A percentile compares a stretch with the other conserved stretches of the same genome.
phyloP scores from a whole-genome alignment of 164 flowering plant genomes.

The Amborella trichopoda region DNA sequence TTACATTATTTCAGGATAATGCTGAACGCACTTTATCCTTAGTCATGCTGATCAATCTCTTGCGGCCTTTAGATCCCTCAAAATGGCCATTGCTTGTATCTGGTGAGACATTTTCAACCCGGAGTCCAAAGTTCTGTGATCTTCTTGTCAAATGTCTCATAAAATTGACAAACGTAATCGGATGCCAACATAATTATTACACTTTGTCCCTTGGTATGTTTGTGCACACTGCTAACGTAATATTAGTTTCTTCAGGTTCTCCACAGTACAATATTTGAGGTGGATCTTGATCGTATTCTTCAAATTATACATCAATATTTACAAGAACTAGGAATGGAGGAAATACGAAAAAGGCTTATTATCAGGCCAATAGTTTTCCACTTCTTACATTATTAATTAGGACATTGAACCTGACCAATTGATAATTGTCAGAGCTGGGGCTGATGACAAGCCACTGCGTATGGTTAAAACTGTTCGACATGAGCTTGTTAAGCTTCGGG shows the following conservation, averaged over 20 bases:
- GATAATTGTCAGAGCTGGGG: conserved; percentile 85
- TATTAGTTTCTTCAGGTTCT: conserved; percentile 60
- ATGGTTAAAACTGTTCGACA: conserved; percentile 99
- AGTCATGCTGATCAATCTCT: conserved; percentile 79
- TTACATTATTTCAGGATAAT: conserved; percentile 57
- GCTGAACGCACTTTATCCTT: conserved; percentile 96
- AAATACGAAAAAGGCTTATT: conserved; percentile 95
- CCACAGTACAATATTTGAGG: conserved; percentile 88
- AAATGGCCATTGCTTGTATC: conserved; percentile 88
- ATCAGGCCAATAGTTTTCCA: too few species aligned
- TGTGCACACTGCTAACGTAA: too few species aligned
- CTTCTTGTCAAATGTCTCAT: conserved; percentile 92
- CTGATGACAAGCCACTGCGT: conserved; percentile 97
- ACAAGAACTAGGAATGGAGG: conserved; percentile 98
- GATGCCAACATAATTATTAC: too few species aligned
- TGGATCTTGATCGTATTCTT: conserved; percentile 92
- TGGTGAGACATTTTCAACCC: conserved; percentile 44
- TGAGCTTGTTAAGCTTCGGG: conserved; percentile 97
- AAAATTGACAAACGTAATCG: conserved; percentile 81
- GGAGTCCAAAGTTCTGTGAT: conserved; percentile 94
- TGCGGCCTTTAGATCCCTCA: conserved; percentile 86
- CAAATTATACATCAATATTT: conserved; percentile 91
- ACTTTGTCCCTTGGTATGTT: too few species aligned
- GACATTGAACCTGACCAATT: too few species aligned
- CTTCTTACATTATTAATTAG: too few species aligned